Evolutionary conservation across 495 filamentous ascomycete genomes (phyloP).

Genomic region (Entonaema liquescens): DNA sequence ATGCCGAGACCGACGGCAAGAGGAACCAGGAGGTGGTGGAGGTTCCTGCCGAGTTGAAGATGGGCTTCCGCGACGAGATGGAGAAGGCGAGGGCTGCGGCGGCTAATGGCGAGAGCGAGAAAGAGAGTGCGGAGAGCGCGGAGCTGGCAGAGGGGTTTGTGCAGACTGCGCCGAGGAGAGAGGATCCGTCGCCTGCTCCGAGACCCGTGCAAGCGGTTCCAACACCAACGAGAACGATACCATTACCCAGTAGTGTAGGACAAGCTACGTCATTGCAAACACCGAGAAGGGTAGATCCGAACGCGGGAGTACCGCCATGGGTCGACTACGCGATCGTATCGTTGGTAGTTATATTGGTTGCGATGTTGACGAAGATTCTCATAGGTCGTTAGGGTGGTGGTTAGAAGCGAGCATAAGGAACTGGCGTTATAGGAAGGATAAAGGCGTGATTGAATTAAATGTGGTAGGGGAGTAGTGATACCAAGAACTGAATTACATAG

Average conservation of each 20-base stretch:
- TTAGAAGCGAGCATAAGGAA: constrained; percentile 5
- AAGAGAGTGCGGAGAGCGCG: constrained; percentile 49
- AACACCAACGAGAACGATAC: constrained; percentile 50
- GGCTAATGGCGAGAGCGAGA: constrained; percentile 9
- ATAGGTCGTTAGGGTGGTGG: constrained; percentile 21
- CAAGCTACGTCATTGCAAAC: constrained; percentile 6
- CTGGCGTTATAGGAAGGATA: constrained; percentile 22
- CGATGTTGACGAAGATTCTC: constrained; percentile 59
- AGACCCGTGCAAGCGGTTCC: constrained; percentile 44
- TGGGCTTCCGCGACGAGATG: constrained; percentile 65
- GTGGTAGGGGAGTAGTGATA: constrained; percentile 18
- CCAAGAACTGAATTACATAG: constrained; percentile 17
- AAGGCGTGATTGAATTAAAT: constrained; percentile 7
- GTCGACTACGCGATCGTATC: constrained; percentile 67
- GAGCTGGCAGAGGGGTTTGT: constrained; percentile 61
- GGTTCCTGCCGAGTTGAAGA: constrained; percentile 66
- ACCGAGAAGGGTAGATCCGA: constrained; percentile 32
- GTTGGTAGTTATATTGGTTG: constrained; percentile 59
- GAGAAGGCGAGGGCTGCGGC: constrained; percentile 40
- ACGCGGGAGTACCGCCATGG: constrained; percentile 63
- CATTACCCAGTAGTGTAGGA: constrained; percentile 40
- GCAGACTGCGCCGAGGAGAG: constrained; percentile 47
- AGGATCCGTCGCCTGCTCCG: constrained; percentile 14
- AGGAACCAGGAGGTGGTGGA: constrained; percentile 53
- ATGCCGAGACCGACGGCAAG: constrained; percentile 44